Conservation (phyloP, 164 flowering plant species). For the Vitis riparia region DNA sequence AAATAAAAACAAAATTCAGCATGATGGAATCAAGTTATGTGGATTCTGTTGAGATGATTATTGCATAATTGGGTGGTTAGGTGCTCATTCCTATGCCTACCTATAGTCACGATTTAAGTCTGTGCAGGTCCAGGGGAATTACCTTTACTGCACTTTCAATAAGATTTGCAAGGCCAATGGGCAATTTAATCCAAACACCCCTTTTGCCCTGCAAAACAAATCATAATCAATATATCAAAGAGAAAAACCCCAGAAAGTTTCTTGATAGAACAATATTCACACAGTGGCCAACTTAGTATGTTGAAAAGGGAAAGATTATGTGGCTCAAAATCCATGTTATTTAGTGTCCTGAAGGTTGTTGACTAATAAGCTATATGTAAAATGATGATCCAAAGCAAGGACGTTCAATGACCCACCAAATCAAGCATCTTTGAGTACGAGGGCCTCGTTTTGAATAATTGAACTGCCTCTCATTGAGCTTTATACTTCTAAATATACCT, state of each 20-base stretch:
- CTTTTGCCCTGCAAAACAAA: conserved; percentile 37
- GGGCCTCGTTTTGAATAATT: too few species aligned
- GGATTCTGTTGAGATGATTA: background rate
- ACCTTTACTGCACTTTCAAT: conserved; percentile 45
- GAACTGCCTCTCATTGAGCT: too few species aligned
- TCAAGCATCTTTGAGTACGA: too few species aligned
- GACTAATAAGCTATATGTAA: background rate
- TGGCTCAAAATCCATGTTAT: background rate
- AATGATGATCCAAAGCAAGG: too few species aligned
- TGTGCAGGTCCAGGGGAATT: background rate
- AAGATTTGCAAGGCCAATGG: conserved; percentile 42
- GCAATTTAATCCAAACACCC: conserved; percentile 51
- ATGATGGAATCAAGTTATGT: background rate
- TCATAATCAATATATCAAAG: background rate
- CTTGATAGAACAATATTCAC: background rate
- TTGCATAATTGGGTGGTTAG: too few species aligned
- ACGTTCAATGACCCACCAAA: too few species aligned
- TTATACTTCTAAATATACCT: too few species aligned
- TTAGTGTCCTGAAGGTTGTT: background rate
- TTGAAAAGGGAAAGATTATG: background rate
- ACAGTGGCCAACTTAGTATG: background rate
- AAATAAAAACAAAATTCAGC: background rate
- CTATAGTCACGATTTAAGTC: background rate
- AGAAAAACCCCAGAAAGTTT: background rate
- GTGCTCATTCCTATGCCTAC: background rate